Evolutionary conservation across 129 eudicot genomes (phyloP).

Genomic region (Gnaphalium uliginosum): DNA sequence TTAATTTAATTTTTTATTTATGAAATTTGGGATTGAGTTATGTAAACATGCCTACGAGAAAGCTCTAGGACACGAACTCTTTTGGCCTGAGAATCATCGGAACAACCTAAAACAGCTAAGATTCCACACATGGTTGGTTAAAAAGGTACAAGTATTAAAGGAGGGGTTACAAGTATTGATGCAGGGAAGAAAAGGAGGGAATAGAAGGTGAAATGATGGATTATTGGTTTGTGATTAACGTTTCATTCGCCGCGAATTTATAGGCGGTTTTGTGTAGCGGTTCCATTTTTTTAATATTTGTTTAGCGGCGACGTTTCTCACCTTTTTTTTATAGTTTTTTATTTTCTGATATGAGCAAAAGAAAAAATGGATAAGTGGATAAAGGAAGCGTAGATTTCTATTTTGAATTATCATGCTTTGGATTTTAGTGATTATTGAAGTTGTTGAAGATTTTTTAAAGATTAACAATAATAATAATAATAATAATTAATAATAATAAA

Average conservation of each 20-base stretch:
- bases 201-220: constrained; percentile 1
- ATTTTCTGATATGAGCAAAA: background rate
- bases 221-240: constrained; percentile 13
- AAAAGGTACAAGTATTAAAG: background rate
- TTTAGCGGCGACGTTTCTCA: constrained; percentile 33
- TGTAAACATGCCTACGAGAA: constrained; percentile 73
- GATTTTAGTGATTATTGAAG: too few species aligned
- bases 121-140: constrained; percentile 81
- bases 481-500: too few species aligned
- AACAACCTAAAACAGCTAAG: constrained; percentile 85
- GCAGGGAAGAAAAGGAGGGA: background rate
- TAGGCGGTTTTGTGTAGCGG: constrained; percentile 18
- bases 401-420: too few species aligned
- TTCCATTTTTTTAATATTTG: background rate
- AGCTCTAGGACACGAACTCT: constrained; percentile 94
- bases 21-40: background rate
- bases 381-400: too few species aligned
- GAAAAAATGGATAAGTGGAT: too few species aligned
- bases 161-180: background rate
- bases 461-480: too few species aligned
- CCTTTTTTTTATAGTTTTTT: background rate
- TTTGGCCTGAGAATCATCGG: constrained; percentile 93
- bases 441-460: too few species aligned
- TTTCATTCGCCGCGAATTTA: constrained; percentile 30
- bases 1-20: background rate